Percentiles rank a stretch among this genome's conserved stretches.
phyloP scores from a whole-genome alignment of 23 red algal genomes.

The Porphyridium purpureum region DNA sequence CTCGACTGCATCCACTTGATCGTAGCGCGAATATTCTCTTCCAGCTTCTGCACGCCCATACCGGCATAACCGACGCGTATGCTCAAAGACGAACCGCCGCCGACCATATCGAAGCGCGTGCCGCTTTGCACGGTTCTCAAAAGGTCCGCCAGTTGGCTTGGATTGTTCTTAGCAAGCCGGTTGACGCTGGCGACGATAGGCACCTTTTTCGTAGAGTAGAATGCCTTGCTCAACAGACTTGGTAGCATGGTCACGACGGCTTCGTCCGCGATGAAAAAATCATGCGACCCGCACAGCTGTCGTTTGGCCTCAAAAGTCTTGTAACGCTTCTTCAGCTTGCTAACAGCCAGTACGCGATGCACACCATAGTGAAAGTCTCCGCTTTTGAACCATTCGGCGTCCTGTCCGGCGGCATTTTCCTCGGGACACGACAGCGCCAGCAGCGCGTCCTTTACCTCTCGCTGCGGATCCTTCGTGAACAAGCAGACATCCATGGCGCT shows the following conservation, averaged over 20 bases:
- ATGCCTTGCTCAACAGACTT: constrained; percentile 32
- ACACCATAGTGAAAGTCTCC: too few species aligned
- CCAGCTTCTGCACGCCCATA: too few species aligned
- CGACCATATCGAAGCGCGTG: too few species aligned
- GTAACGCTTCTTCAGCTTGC: constrained; percentile 50
- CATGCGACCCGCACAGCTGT: constrained; percentile 35
- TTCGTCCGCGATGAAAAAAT: constrained; percentile 66
- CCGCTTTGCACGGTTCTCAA: too few species aligned
- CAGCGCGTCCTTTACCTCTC: constrained; percentile 51
- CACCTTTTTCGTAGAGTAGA: constrained; percentile 38
- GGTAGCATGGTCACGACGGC: constrained; percentile 64
- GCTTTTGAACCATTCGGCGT: too few species aligned
- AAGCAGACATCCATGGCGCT: constrained; percentile 45
- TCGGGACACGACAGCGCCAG: too few species aligned
- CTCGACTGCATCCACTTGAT: too few species aligned
- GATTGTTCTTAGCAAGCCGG: constrained; percentile 1
- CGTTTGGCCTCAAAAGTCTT: constrained; percentile 47
- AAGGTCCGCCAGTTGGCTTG: too few species aligned
- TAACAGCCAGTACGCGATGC: constrained; percentile 49
- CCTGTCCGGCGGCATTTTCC: too few species aligned
- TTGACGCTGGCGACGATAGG: constrained; percentile 19
- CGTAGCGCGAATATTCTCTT: too few species aligned
- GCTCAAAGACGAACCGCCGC: too few species aligned
- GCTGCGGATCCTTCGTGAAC: constrained; percentile 70
- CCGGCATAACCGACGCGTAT: too few species aligned